A percentile compares a stretch with the other conserved stretches of the same genome.
Evolutionary conservation across 345 rosid genomes (phyloP).

Genomic region (Adansonia digitata): DNA sequence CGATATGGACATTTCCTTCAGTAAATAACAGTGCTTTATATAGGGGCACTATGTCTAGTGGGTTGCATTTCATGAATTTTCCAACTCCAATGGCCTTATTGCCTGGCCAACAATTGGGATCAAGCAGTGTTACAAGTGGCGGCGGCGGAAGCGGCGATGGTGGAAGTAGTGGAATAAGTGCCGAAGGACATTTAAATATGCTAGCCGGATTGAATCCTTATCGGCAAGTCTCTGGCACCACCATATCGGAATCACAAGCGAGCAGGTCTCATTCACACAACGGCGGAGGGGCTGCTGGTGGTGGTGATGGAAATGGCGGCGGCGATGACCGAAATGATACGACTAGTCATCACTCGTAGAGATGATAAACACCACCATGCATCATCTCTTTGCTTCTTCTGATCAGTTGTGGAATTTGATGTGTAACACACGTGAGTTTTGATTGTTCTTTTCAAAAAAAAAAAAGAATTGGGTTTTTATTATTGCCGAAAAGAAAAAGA

Average conservation of each 20-base stretch:
- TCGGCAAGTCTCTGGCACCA: slow-evolving; percentile 37
- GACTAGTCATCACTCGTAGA: slow-evolving; percentile 42
- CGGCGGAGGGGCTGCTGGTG: slow-evolving; percentile 36
- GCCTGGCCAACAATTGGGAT: slow-evolving; percentile 71
- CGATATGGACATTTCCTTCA: slow-evolving; percentile 83
- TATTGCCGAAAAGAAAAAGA: slow-evolving; percentile 12
- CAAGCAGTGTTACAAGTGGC: slow-evolving; percentile 32
- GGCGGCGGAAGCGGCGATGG: slow-evolving; percentile 28
- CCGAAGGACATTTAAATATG: slow-evolving; percentile 62
- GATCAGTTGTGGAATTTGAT: slow-evolving; percentile 40
- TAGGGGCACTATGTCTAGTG: slow-evolving; percentile 72
- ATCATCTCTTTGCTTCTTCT: slow-evolving; percentile 7
- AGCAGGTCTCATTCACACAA: slow-evolving; percentile 70
- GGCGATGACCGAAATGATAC: slow-evolving; percentile 61
- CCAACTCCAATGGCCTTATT: slow-evolving; percentile 77
- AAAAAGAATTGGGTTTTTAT: slow-evolving; percentile 44
- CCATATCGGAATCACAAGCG: slow-evolving; percentile 59
- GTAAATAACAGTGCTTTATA: slow-evolving; percentile 65
- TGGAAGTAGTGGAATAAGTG: slow-evolving; percentile 23
- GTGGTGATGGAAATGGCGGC: slow-evolving; percentile 33
- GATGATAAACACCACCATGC: slow-evolving; percentile 17
- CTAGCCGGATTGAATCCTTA: slow-evolving; percentile 67
- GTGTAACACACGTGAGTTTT: slow-evolving; percentile 76
- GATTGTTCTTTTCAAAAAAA: slow-evolving; percentile 29
- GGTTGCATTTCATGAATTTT: slow-evolving; percentile 92